These are phyloP conservation scores for Polytrichum commune DNA, from an alignment of 225 moss, liverwort and hornwort genomes.

Conservation along the genomic window DNA sequence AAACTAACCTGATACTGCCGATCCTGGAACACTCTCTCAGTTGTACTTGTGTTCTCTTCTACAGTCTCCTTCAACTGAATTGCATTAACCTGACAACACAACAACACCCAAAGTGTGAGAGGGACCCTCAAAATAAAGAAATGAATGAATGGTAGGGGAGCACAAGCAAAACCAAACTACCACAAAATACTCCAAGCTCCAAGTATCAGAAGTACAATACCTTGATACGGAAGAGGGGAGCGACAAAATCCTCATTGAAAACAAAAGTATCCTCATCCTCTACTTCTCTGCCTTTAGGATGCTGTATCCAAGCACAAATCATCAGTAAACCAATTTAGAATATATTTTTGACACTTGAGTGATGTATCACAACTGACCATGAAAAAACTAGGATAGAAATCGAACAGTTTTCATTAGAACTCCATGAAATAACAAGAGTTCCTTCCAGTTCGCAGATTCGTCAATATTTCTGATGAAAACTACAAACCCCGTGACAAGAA, in stretches of 20 bases:
- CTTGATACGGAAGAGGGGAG: constrained; percentile 67
- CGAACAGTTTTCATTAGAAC: too few relatives aligned
- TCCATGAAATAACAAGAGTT: too few relatives aligned
- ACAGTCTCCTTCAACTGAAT: constrained; percentile 71
- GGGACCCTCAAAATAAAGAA: too few relatives aligned
- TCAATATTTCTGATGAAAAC: too few relatives aligned
- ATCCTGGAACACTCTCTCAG: constrained; percentile 66
- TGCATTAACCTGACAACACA: constrained; percentile 47
- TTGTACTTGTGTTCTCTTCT: constrained; percentile 66
- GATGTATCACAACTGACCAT: too few relatives aligned
- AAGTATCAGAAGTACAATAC: constrained; percentile 13
- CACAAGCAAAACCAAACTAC: not conserved
- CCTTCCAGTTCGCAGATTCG: too few relatives aligned
- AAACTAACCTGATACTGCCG: constrained; percentile 55
- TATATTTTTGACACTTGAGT: too few relatives aligned
- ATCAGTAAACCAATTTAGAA: too few relatives aligned
- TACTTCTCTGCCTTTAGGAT: constrained; percentile 67
- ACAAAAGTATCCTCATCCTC: constrained; percentile 59
- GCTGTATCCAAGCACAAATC: constrained; percentile 27
- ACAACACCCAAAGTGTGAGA: not conserved
- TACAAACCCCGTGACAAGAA: too few relatives aligned
- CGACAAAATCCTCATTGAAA: constrained; percentile 67
- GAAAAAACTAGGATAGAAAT: too few relatives aligned
- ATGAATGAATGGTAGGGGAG: too few relatives aligned
- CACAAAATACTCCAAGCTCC: not conserved